phyloP scores from a whole-genome alignment of 148 eudicot genomes.

The Vaccinium darrowii region DNA sequence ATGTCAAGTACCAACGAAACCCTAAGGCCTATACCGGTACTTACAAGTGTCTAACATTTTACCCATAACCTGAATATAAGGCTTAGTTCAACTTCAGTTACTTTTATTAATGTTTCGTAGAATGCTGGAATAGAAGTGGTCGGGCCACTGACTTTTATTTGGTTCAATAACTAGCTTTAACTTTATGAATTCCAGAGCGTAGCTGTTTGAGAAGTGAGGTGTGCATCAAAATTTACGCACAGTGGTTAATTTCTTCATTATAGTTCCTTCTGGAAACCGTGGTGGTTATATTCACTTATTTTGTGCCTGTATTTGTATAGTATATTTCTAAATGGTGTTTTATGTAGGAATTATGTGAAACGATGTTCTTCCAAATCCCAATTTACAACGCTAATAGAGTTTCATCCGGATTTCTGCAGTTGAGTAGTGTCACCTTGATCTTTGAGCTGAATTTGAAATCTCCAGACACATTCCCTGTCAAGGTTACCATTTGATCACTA shows the following conservation, averaged over 20 bases:
- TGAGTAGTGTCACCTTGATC: conserved; percentile 9
- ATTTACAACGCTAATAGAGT: background rate
- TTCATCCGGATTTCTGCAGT: conserved; percentile 4
- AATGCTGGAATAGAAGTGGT: background rate
- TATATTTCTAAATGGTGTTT: background rate
- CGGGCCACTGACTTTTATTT: background rate
- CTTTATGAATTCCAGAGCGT: background rate
- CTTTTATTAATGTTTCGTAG: background rate
- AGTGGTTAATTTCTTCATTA: background rate
- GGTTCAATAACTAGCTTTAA: background rate
- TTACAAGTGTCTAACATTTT: background rate
- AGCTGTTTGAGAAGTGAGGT: background rate
- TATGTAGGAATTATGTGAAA: no score
- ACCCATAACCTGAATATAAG: background rate
- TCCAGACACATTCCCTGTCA: background rate
- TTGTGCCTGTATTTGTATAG: background rate
- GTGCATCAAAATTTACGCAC: background rate
- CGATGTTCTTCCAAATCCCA: no score
- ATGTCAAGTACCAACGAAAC: background rate
- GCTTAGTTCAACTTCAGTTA: background rate
- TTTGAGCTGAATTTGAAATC: background rate
- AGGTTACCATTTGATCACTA: conserved; percentile 23
- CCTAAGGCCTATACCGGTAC: background rate
- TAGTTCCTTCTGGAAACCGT: background rate
- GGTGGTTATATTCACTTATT: background rate